These are phyloP conservation scores for Melanopsichium pennsylvanicum DNA, from an alignment of 1,284 basidiomycete genomes.

Conservation along the genomic window DNA sequence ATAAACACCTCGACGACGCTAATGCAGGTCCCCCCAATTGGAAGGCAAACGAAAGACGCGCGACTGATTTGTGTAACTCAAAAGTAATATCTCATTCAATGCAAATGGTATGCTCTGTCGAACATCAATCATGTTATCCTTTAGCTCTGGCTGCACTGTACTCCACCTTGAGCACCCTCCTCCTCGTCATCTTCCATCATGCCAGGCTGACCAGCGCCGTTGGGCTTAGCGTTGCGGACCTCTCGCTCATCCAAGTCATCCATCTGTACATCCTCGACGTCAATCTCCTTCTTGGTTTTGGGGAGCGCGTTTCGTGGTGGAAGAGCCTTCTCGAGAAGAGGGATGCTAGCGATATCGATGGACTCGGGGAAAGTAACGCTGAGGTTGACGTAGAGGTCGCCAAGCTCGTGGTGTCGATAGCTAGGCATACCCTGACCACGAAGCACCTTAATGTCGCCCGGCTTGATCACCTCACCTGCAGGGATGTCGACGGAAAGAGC, in stretches of 20 bases:
- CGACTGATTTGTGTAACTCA: too few species aligned
- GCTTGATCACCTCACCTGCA: constrained; percentile 90
- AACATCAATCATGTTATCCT: not conserved
- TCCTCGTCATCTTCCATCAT: constrained; percentile 81
- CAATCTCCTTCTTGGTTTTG: constrained; percentile 74
- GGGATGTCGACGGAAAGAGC: constrained; percentile 81
- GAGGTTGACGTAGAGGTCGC: constrained; percentile 90
- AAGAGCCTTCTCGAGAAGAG: constrained; percentile 84
- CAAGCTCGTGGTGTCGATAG: constrained; percentile 93
- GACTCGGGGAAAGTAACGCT: constrained; percentile 87
- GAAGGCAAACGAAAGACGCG: too few species aligned
- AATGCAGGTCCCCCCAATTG: too few species aligned
- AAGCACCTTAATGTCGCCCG: constrained; percentile 90
- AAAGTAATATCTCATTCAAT: too few species aligned
- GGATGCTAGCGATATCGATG: constrained; percentile 76
- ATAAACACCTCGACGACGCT: too few species aligned
- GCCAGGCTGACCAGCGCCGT: constrained; percentile 68
- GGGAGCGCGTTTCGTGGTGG: constrained; percentile 79
- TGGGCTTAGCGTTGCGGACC: constrained; percentile 68
- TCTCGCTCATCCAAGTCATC: constrained; percentile 83
- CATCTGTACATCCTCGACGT: constrained; percentile 85
- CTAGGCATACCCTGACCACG: constrained; percentile 98
- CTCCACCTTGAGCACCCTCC: constrained; percentile 46
- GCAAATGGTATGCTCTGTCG: too few species aligned
- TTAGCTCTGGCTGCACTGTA: constrained; percentile 61